Base-by-base conservation (phyloP, 176 grass and related monocot species). In the Hordeum marinum region DNA sequence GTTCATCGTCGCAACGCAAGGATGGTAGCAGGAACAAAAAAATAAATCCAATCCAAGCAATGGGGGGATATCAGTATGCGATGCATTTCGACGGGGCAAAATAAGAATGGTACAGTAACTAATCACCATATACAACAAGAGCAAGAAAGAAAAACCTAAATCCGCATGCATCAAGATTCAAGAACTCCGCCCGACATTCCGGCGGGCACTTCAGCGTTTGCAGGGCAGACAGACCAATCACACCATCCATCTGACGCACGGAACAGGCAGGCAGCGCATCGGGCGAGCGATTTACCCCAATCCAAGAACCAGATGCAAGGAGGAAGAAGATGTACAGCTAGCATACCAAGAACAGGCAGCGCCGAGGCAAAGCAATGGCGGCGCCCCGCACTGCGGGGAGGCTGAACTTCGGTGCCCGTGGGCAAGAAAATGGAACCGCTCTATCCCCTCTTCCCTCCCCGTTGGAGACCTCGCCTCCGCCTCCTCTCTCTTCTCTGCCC, bases 381-480 rank as follows among this genome's bases (percentile, higher is more conserved):
- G 4, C 4, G 62, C 39, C n/a, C 78, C 8, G 36, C 27, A 3
- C 35, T 58, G 34, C 75, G 34, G 55, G 61, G 54, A 78, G 34
- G 21, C 42, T 17, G 42, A 14, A 24, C 8, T 12, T 46, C 24
- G 40, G 69, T 23, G 68, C n/a, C 68, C 7, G 77, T 29, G n/a
- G 41, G 20, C 27, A 39, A 58, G 80, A 82, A 71, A 41, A n/a
- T 23, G 80, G 48, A 20, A 20, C 29, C 13, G 80, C 80, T 55
- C 15, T 57, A 35, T 58, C 13, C 39, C 39, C 45, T 77, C 59
- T 77, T 11, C 77, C 59, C 43, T 82, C 83, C 3, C 31, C 83
- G 64, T 64, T 18, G 83, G 79, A 90, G 83, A 24, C 1, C 50
- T 18, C 31, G 60, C 82, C 86, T 25, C 21, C 80, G 39, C 14